Evolutionary conservation across 2,329 filamentous ascomycete genomes (phyloP).

Genomic region (Rosellinia necatrix): DNA sequence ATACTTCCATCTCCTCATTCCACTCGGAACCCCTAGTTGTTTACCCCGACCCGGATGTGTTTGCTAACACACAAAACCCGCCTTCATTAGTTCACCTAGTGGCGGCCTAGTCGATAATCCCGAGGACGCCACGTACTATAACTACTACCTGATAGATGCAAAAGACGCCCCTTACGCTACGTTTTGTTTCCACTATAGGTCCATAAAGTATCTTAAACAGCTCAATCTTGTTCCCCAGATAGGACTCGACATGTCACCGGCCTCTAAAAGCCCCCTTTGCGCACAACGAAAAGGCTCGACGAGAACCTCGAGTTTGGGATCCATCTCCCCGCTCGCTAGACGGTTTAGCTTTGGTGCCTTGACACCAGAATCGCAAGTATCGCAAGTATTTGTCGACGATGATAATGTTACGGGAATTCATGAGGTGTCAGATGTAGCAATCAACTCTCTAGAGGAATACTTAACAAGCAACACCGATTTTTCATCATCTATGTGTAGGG

Average conservation of each 20-base stretch:
- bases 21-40: constrained; percentile 2
- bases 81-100: constrained; percentile 51
- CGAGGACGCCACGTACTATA: constrained; percentile 55
- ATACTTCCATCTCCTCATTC: background rate
- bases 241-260: constrained; percentile 13
- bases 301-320: background rate
- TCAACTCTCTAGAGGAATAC: constrained; percentile 20
- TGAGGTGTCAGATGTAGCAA: constrained; percentile 3
- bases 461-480: constrained; percentile 28
- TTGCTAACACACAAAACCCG: constrained; percentile 4
- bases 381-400: no score
- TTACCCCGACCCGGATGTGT: background rate
- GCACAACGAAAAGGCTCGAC: background rate
- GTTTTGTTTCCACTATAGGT: constrained; percentile 63
- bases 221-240: constrained; percentile 52
- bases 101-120: constrained; percentile 58
- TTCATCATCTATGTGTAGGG: constrained; percentile 2
- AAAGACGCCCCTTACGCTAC: constrained; percentile 57
- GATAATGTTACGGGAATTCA: constrained; percentile 5
- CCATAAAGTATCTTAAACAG: constrained; percentile 52
- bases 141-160: constrained; percentile 57
- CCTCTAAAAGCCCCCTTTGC: background rate
- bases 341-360: constrained; percentile 28
- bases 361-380: constrained; percentile 21
- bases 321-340: constrained; percentile 5